Evolutionary conservation across 768 basidiomycete genomes (phyloP), one percentile per base, ranked within the genome.

Genomic region (Mycena belliarum): DNA sequence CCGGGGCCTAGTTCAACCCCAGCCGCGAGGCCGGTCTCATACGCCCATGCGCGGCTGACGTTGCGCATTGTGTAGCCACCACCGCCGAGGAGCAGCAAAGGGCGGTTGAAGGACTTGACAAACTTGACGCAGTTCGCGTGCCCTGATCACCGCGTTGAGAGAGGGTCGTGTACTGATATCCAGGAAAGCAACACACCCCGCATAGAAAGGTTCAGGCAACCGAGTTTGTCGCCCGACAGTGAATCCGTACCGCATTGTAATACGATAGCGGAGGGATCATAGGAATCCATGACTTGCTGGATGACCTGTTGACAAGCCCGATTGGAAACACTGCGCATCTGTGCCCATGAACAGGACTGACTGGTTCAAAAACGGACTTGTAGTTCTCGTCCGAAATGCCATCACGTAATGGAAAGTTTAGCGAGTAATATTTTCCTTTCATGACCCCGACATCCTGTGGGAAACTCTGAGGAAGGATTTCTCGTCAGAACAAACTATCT

Each of bases 51-150:
- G 41, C 97, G 84, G 61, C 93, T 95, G 58, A 98, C 96, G 61
- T 96, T 96, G 42, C 95, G 89, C 85, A 99, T 96, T 4, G 97
- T 99, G 73, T 99, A 99, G 0, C 97, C 97, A 11, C 97, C 97
- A 25, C 97, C 97, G 15, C 97, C 97, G 24, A 99, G 85, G 20
- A 99, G 79, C 12, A 99, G 76, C n/a, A 98, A 72, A 2, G 97
- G 97, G 47, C 93, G 89, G 69, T 92, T 89, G 75, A 98, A 97
- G 0, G 92, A 93, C 71, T 98, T 97, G 51, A 99, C 92, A 70
- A 96, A 98, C 66, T 88, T 89, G 38, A 98, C 96, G 64, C 97
- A 99, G 68, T 95, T 93, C 2, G 97, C 97, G 68, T 99, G 97
- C 8, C 97, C 95, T 61, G 18, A 33, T 46, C 11, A 38, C 29